Evolutionary conservation across 768 basidiomycete species (phyloP).

Genomic region (Rhizopogon rudus): DNA sequence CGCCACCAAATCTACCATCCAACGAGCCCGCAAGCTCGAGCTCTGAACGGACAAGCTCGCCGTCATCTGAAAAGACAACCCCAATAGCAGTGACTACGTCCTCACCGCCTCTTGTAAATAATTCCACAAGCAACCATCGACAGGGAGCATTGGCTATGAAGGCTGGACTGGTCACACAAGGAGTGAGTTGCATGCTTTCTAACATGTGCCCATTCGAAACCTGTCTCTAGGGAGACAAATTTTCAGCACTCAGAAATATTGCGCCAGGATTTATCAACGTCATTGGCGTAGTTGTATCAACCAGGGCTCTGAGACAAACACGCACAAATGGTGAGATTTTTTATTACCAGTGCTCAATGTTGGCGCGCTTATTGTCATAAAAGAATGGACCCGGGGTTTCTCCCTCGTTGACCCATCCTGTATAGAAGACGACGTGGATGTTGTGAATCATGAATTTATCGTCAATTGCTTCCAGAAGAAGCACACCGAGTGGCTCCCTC

Average conservation of each 20-base stretch:
- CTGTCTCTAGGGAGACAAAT: slow-evolving; percentile 20
- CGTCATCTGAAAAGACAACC: background rate
- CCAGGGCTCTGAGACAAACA: slow-evolving; percentile 11
- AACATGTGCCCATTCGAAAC: background rate
- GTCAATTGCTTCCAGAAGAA: slow-evolving; percentile 51
- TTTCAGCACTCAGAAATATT: slow-evolving; percentile 13
- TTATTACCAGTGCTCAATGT: background rate
- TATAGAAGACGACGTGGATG: slow-evolving; percentile 21
- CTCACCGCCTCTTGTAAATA: background rate
- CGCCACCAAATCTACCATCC: background rate
- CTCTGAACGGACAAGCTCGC: background rate
- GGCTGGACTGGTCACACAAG: background rate
- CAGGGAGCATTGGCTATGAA: background rate
- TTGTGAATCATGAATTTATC: slow-evolving; percentile 10
- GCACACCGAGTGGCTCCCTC: slow-evolving; percentile 46
- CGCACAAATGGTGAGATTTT: slow-evolving; percentile 22
- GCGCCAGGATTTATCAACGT: slow-evolving; percentile 17
- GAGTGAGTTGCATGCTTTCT: background rate
- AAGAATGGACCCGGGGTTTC: slow-evolving; percentile 45
- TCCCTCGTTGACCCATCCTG: slow-evolving; percentile 50
- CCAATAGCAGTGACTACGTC: background rate
- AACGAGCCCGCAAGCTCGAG: background rate
- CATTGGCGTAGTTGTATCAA: slow-evolving; percentile 26
- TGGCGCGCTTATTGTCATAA: background rate
- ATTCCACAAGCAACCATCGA: background rate